phyloP scores from a whole-genome alignment of 2,329 filamentous ascomycete species.

The Fusarium chuoi region DNA sequence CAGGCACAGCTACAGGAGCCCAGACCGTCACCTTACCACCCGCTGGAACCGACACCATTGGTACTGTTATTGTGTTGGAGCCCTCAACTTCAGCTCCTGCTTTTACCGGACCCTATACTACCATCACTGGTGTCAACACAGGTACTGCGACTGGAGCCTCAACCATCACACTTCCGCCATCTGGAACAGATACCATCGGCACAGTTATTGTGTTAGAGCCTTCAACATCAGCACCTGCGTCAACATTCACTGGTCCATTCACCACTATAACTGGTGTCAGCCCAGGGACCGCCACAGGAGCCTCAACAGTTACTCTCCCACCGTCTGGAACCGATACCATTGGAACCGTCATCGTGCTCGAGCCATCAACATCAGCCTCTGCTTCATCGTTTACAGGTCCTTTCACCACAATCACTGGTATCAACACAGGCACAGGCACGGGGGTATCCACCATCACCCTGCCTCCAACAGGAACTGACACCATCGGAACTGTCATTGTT shows the following conservation, averaged over 20 bases:
- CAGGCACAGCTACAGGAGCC: neutral
- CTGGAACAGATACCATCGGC: neutral
- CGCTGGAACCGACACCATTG: neutral
- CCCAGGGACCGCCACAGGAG: neutral
- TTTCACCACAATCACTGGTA: neutral
- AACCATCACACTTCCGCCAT: neutral
- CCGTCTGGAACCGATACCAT: neutral
- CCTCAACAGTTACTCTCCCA: neutral
- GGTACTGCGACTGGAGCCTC: neutral
- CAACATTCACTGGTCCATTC: neutral
- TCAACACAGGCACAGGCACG: neutral
- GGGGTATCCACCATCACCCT: neutral
- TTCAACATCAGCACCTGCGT: neutral
- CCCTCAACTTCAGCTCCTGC: neutral
- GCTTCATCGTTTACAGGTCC: neutral
- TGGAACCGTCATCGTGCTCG: neutral
- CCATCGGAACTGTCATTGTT: neutral
- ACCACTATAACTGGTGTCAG: neutral
- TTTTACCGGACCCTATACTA: neutral
- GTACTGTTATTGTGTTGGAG: neutral
- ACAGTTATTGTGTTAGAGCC: neutral
- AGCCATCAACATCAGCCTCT: neutral
- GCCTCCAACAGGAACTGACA: neutral
- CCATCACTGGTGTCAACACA: neutral
- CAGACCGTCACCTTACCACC: neutral